These are phyloP conservation scores for Cladophialophora psammophila DNA, from an alignment of 2,329 filamentous ascomycete genomes.

Conservation along the genomic window DNA sequence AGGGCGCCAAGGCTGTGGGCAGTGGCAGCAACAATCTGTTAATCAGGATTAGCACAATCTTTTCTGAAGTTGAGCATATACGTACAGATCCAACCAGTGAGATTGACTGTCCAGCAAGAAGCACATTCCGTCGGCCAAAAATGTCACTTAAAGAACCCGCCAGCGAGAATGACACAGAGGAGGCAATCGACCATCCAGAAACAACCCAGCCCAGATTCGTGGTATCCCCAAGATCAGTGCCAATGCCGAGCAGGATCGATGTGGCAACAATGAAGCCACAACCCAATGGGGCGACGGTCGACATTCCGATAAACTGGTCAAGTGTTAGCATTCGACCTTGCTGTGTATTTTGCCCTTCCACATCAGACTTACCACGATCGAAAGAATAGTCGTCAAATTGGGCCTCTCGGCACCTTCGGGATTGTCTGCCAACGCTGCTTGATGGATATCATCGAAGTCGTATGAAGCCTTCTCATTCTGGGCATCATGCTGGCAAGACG, in stretches of 20 bases:
- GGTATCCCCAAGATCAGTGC: slow-evolving; percentile 16
- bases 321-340: background rate
- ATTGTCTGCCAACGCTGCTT: slow-evolving; percentile 26
- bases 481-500: no score
- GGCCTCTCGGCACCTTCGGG: slow-evolving; percentile 12
- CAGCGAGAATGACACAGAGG: slow-evolving; percentile 39
- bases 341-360: no score
- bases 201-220: slow-evolving; percentile 18
- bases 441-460: slow-evolving; percentile 27
- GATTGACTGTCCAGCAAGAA: slow-evolving; percentile 43
- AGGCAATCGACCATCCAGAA: slow-evolving; percentile 24
- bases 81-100: slow-evolving; percentile 46
- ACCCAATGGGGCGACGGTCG: slow-evolving; percentile 38
- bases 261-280: slow-evolving; percentile 42
- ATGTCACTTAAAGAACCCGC: slow-evolving; percentile 48
- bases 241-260: slow-evolving; percentile 19
- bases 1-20: slow-evolving; percentile 47
- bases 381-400: slow-evolving; percentile 19
- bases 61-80: background rate
- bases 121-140: slow-evolving; percentile 47
- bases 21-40: slow-evolving; percentile 46
- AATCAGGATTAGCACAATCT: no score
- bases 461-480: background rate
- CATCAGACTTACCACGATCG: slow-evolving; percentile 15
- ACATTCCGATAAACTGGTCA: slow-evolving; percentile 16